phyloP scores from a whole-genome alignment of 371 early-diverging fungal species.

The Astathelohania contejeani region DNA sequence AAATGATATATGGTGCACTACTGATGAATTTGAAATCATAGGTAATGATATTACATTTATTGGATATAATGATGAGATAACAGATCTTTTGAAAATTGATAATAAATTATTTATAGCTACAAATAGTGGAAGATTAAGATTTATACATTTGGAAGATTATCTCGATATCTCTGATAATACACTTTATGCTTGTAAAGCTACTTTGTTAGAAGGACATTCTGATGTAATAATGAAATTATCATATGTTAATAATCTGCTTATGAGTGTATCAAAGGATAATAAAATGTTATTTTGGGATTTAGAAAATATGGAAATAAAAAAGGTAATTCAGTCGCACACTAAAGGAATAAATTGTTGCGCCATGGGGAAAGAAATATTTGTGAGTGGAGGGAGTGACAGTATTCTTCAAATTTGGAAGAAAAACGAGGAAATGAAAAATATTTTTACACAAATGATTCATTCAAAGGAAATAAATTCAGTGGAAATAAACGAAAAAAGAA shows the following conservation, averaged over 20 bases:
- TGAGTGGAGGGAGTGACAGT: constrained; percentile 17
- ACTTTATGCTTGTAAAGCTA: constrained; percentile 4
- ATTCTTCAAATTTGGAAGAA: constrained; percentile 12
- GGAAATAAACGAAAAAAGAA: constrained; percentile 8
- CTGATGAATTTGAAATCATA: no score
- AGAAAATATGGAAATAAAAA: not conserved
- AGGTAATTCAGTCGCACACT: constrained; percentile 1
- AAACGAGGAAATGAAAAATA: constrained; percentile 5
- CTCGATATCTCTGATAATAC: constrained; percentile 2
- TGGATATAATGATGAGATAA: constrained; percentile 22
- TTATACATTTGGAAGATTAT: constrained; percentile 6
- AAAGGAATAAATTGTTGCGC: constrained; percentile 7
- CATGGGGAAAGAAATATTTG: constrained; percentile 7
- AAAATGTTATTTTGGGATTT: constrained; percentile 13
- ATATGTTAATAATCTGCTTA: constrained; percentile 1
- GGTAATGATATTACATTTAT: no score
- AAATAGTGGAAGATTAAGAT: constrained; percentile 14
- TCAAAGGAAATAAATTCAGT: constrained; percentile 22
- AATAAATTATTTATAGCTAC: constrained; percentile 19
- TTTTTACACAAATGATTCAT: constrained; percentile 15
- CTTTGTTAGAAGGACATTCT: constrained; percentile 4
- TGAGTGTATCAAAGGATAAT: constrained; percentile 13
- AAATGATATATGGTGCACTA: no score
- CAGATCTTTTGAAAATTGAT: constrained; percentile 6
- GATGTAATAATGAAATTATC: constrained; percentile 13